A percentile compares a stretch with the other conserved stretches of the same genome.
phyloP scores from a whole-genome alignment of 2,329 filamentous ascomycete species.

The Fusarium miscanthi region DNA sequence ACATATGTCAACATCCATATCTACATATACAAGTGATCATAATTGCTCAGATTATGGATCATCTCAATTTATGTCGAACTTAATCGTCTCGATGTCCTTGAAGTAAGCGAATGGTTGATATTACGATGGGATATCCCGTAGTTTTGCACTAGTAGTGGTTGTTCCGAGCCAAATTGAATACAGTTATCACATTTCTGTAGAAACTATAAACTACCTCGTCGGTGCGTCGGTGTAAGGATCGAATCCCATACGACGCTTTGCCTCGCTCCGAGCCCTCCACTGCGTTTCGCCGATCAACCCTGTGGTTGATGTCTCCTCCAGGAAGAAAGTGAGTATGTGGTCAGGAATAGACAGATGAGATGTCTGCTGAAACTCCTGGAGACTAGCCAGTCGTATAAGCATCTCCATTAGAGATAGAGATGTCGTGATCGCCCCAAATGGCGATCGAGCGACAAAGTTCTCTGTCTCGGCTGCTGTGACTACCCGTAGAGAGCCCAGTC shows the following conservation, averaged over 20 bases:
- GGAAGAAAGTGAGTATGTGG: slow-evolving; percentile 88
- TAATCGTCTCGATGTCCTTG: neutral
- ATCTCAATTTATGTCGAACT: neutral
- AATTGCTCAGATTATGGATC: neutral
- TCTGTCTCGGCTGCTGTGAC: slow-evolving; percentile 36
- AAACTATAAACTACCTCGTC: slow-evolving; percentile 34
- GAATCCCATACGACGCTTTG: slow-evolving; percentile 64
- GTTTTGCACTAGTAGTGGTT: neutral
- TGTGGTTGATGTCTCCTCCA: slow-evolving; percentile 69
- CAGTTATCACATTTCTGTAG: neutral
- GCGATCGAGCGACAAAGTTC: slow-evolving; percentile 55
- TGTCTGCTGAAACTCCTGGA: slow-evolving; percentile 92
- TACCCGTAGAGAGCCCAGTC: slow-evolving; percentile 4
- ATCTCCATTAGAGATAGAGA: slow-evolving; percentile 85
- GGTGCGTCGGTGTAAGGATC: slow-evolving; percentile 65
- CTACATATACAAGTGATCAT: neutral
- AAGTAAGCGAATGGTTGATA: neutral
- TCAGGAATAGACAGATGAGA: slow-evolving; percentile 92
- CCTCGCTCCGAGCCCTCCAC: slow-evolving; percentile 57
- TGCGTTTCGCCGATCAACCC: slow-evolving; percentile 60
- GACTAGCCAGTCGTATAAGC: slow-evolving; percentile 83
- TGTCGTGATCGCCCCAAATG: slow-evolving; percentile 63
- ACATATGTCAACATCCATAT: neutral
- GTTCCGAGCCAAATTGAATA: neutral
- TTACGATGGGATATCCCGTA: neutral